Base-by-base conservation (phyloP, 2,329 filamentous ascomycete genomes). In the Orbilia quercus region DNA sequence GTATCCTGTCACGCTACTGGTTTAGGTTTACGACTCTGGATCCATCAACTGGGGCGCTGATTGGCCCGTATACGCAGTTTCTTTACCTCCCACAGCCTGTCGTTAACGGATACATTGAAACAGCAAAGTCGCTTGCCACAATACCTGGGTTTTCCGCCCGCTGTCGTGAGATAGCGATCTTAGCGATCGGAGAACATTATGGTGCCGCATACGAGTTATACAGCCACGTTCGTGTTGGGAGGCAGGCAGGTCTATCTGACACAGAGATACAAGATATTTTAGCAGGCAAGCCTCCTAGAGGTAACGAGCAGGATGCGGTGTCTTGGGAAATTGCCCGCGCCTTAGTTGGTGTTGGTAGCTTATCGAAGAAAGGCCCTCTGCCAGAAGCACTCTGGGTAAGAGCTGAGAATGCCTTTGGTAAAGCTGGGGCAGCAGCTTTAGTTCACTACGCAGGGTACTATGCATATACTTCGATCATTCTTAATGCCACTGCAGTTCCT, bases 41-140 rank as follows among this genome's bases (percentile, higher is more conserved):
- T 36, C 4, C n/a, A 1, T 23, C 20, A 18, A 63, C 45, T 18
- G 38, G 45, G 6, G 64, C 64, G 2, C 6, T 69, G 1, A 2
- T 60, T 14, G 64, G 64, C 7, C 54, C 47, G 3, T 67, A 44
- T 4, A 25, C 44, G 2, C 64, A 69, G 6, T 51, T 59, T 28
- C 23, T 69, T 20, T 69, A 69, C n/a, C 36, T 69, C 5, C 64
- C 64, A 18, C 3, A 22, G 2, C 14, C 44, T 7, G 54, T 69
- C 6, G 53, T 18, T 7, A 44, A 20, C 1, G 20, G 20, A 14
- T 40, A 58, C 14, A 6, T 36, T 16, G 40, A n/a, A 1, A 23
- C 23, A 7, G 23, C 22, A 1, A 25, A 44, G 9, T 38, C 51
- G 6, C 45, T 53, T 11, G 36, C 22, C n/a, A 12, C 9, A 7